Percentiles rank a stretch among this genome's conserved stretches.
Conservation (phyloP, 2,329 filamentous ascomycete genomes). For the Torrubiella hemipterigena region DNA sequence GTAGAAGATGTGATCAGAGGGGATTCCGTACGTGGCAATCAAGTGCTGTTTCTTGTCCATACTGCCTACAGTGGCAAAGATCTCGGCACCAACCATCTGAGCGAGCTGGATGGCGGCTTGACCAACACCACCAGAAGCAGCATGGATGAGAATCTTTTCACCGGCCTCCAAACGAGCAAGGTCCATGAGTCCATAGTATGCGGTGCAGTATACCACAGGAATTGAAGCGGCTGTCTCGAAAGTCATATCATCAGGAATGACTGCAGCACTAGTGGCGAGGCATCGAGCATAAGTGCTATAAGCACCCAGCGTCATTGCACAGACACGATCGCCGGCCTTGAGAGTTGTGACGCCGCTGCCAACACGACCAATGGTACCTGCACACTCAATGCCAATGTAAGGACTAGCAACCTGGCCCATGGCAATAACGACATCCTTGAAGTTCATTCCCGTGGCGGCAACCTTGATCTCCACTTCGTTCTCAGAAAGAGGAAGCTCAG, state of each 20-base stretch:
- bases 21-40: slow-evolving; percentile 22
- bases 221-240: slow-evolving; percentile 26
- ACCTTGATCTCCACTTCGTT: slow-evolving; percentile 31
- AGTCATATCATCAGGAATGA: slow-evolving; percentile 22
- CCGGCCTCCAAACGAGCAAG: slow-evolving; percentile 23
- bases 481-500: slow-evolving; percentile 14
- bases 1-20: slow-evolving; percentile 17
- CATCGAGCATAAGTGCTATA: slow-evolving; percentile 22
- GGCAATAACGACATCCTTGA: slow-evolving; percentile 31
- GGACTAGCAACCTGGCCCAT: slow-evolving; percentile 23
- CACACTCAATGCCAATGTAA: slow-evolving; percentile 26
- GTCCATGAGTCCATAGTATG: slow-evolving; percentile 25
- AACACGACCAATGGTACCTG: slow-evolving; percentile 29
- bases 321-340: slow-evolving; percentile 62
- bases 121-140: slow-evolving; percentile 24
- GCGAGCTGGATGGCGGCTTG: slow-evolving; percentile 26
- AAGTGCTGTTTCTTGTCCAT: slow-evolving; percentile 25
- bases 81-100: slow-evolving; percentile 22
- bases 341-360: slow-evolving; percentile 51
- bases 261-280: slow-evolving; percentile 18
- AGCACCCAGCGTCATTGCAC: slow-evolving; percentile 26
- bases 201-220: slow-evolving; percentile 27
- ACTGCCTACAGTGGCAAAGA: slow-evolving; percentile 29
- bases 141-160: slow-evolving; percentile 27
- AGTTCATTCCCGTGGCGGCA: slow-evolving; percentile 31